Percentiles rank a stretch among this genome's conserved stretches.
phyloP scores from a whole-genome alignment of 2,329 filamentous ascomycete genomes.

The Pseudocercospora fuligena region DNA sequence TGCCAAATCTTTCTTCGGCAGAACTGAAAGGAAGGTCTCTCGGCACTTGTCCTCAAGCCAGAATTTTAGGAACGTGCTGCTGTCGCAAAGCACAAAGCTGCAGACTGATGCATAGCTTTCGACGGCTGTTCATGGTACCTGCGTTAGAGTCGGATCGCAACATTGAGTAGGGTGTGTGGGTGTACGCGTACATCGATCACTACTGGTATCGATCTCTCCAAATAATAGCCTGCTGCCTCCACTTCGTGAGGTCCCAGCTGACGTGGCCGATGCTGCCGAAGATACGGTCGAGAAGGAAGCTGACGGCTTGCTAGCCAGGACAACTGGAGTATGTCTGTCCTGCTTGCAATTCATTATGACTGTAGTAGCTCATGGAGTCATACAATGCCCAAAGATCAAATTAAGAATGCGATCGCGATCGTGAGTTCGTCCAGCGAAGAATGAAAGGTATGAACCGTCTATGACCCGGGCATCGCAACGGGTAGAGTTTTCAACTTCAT shows the following conservation, averaged over 20 bases:
- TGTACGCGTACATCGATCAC: conserved; percentile 43
- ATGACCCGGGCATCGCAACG: conserved; percentile 29
- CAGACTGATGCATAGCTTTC: conserved; percentile 54
- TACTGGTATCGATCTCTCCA: conserved; percentile 55
- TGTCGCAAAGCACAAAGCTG: conserved; percentile 55
- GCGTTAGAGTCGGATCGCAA: conserved; percentile 24
- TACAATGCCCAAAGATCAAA: conserved; percentile 17
- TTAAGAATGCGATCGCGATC: conserved; percentile 29
- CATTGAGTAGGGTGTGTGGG: conserved; percentile 12
- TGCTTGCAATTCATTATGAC: conserved; percentile 37
- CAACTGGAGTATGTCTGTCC: conserved; percentile 29
- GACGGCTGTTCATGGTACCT: conserved; percentile 42
- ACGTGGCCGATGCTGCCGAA: conserved; percentile 41
- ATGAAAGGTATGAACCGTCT: conserved; percentile 17
- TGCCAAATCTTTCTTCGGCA: conserved; percentile 49
- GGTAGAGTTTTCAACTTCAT: conserved; percentile 17
- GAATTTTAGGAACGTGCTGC: conserved; percentile 55
- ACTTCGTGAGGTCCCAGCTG: conserved; percentile 41
- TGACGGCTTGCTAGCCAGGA: conserved; percentile 40
- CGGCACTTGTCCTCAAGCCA: conserved; percentile 56
- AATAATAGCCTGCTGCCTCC: conserved; percentile 50
- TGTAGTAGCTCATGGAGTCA: conserved; percentile 29
- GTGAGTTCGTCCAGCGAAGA: conserved; percentile 17
- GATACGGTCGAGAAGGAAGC: conserved; percentile 39
- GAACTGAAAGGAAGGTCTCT: conserved; percentile 48